Evolutionary conservation across 306 rosid genomes (phyloP).

Genomic region (Acacia acuminata): DNA sequence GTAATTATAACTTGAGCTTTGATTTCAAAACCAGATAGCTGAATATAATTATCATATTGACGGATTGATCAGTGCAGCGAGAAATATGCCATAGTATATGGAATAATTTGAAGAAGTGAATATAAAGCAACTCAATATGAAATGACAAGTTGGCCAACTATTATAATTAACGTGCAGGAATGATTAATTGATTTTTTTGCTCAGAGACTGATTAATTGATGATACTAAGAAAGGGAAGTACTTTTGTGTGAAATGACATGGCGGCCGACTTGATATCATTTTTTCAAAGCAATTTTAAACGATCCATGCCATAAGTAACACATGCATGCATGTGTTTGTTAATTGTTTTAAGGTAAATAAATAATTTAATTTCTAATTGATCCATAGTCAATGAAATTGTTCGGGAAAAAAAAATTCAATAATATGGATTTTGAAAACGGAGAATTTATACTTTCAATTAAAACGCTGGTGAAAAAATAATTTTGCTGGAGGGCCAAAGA

Average conservation of each 20-base stretch:
- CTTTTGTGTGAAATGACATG: background rate
- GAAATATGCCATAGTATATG: conserved; percentile 25
- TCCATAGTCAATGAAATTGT: background rate
- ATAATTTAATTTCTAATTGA: background rate
- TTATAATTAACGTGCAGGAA: conserved; percentile 26
- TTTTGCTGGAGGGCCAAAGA: no score
- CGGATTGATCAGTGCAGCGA: conserved; percentile 38
- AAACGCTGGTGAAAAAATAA: no score
- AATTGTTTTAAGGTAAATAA: background rate
- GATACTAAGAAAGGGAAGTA: conserved; percentile 36
- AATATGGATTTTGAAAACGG: no score
- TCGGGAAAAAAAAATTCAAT: no score
- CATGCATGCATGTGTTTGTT: background rate
- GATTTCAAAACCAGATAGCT: conserved; percentile 29
- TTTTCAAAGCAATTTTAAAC: conserved; percentile 36
- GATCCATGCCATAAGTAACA: conserved; percentile 36
- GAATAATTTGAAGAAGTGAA: conserved; percentile 42
- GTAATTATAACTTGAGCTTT: conserved; percentile 40
- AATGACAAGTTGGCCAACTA: conserved; percentile 42
- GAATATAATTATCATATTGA: conserved; percentile 36
- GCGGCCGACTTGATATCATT: conserved; percentile 38
- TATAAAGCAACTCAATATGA: conserved; percentile 49
- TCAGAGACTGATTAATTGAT: conserved; percentile 9
- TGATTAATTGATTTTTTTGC: conserved; percentile 9
- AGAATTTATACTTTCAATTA: no score